Evolutionary conservation across 1,284 basidiomycete genomes (phyloP).

Genomic region (Fomitopsis pinicola): DNA sequence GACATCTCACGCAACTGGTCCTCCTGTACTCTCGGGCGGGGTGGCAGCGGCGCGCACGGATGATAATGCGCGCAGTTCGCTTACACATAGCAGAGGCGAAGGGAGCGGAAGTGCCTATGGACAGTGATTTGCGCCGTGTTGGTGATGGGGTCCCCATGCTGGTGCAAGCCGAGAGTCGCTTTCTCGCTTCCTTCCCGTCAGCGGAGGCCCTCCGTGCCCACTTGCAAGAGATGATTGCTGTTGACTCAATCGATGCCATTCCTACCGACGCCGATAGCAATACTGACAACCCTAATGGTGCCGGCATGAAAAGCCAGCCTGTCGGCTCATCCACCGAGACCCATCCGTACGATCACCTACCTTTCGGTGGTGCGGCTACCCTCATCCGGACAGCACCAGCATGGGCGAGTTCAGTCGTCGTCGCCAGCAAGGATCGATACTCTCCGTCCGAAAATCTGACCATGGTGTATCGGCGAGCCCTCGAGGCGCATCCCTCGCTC

Average conservation of each 20-base stretch:
- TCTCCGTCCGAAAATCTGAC: constrained; percentile 31
- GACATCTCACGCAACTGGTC: constrained; percentile 45
- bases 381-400: not conserved
- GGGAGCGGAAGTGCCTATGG: not conserved
- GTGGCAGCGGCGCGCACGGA: constrained; percentile 33
- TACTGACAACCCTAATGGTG: not conserved
- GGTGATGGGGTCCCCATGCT: not conserved
- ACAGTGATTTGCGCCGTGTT: not conserved
- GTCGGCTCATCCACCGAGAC: not conserved
- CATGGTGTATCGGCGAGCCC: constrained; percentile 30
- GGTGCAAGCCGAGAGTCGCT: not conserved
- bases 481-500: constrained; percentile 2
- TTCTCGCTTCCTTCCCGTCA: not conserved
- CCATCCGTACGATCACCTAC: not conserved
- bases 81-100: not conserved
- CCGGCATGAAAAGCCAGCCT: not conserved
- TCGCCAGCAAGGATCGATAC: not conserved
- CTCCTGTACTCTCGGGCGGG: constrained; percentile 44
- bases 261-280: not conserved
- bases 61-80: constrained; percentile 37
- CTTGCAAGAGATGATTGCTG: not conserved
- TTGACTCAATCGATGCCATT: not conserved
- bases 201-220: not conserved
- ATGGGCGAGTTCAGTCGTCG: not conserved
- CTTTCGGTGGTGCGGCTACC: not conserved